These are phyloP conservation scores for Begonia peltatifolia DNA, from an alignment of 306 rosid species.

Conservation along the genomic window DNA sequence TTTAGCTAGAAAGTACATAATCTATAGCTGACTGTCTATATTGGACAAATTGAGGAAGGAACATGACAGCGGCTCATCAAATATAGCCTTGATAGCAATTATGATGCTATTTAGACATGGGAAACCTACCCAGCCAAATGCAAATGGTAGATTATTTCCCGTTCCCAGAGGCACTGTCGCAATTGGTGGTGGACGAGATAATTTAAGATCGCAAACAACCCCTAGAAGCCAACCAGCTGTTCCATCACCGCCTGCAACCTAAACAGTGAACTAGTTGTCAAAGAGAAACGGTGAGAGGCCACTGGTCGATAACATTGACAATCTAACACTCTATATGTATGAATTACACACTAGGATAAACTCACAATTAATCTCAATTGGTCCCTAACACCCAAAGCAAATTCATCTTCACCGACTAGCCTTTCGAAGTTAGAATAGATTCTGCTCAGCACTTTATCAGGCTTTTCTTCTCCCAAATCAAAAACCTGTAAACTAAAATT, in stretches of 20 bases:
- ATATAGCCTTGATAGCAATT: conserved; percentile 1
- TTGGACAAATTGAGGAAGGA: neutral
- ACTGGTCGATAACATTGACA: too few relatives aligned
- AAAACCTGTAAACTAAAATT: conserved; percentile 1
- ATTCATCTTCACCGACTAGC: neutral
- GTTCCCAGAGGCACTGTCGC: neutral
- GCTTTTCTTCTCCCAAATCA: conserved; percentile 1
- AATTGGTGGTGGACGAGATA: conserved; percentile 1
- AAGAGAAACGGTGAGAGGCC: too few relatives aligned
- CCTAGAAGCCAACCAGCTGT: neutral
- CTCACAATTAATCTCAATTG: conserved; percentile 7
- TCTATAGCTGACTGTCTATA: too few relatives aligned
- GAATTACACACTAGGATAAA: neutral
- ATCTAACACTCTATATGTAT: too few relatives aligned
- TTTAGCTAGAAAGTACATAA: neutral
- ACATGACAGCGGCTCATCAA: conserved; percentile 1
- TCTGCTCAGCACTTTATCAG: neutral
- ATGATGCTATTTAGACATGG: neutral
- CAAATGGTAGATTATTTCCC: neutral
- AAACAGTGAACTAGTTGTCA: neutral
- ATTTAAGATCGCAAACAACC: conserved; percentile 5
- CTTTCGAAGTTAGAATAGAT: neutral
- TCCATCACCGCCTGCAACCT: conserved; percentile 3
- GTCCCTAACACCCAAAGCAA: neutral
- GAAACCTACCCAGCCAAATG: conserved; percentile 4